These are phyloP conservation scores for Poronia punctata DNA, from an alignment of 495 filamentous ascomycete species.

Conservation along the genomic window DNA sequence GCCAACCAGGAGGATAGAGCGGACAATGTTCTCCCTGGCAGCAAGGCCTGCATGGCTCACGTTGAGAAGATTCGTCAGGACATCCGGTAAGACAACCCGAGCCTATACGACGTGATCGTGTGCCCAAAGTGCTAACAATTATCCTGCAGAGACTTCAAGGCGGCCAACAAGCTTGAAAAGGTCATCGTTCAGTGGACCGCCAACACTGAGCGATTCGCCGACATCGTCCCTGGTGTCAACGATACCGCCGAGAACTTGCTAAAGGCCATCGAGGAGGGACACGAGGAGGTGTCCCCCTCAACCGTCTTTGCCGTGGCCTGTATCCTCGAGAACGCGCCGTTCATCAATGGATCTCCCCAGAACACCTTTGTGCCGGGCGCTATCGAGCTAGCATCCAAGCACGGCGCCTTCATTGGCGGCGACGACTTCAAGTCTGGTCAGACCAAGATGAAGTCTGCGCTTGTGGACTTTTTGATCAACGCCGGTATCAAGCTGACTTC, in stretches of 20 bases:
- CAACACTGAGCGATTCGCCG: constrained; percentile 95
- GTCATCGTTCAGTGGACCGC: constrained; percentile 98
- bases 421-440: constrained; percentile 99
- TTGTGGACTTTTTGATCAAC: constrained; percentile 97
- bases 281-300: constrained; percentile 85
- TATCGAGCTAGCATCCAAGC: constrained; percentile 82
- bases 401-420: constrained; percentile 86
- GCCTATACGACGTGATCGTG: background rate
- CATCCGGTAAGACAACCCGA: constrained; percentile 60
- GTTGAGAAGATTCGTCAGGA: constrained; percentile 92
- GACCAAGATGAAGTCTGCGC: constrained; percentile 99
- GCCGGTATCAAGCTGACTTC: constrained; percentile 98
- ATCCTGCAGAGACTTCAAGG: constrained; percentile 76
- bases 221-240: constrained; percentile 82
- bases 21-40: constrained; percentile 79
- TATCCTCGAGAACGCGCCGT: constrained; percentile 82
- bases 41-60: constrained; percentile 76
- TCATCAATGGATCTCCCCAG: constrained; percentile 99
- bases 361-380: constrained; percentile 97
- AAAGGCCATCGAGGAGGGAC: constrained; percentile 75
- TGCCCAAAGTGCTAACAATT: constrained; percentile 15
- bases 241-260: constrained; percentile 93
- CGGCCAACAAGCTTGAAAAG: constrained; percentile 78
- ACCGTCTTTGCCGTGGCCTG: constrained; percentile 93
- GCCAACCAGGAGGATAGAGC: constrained; percentile 97